Evolutionary conservation across 176 grass and related monocot species (phyloP).

Genomic region (Canna indica): DNA sequence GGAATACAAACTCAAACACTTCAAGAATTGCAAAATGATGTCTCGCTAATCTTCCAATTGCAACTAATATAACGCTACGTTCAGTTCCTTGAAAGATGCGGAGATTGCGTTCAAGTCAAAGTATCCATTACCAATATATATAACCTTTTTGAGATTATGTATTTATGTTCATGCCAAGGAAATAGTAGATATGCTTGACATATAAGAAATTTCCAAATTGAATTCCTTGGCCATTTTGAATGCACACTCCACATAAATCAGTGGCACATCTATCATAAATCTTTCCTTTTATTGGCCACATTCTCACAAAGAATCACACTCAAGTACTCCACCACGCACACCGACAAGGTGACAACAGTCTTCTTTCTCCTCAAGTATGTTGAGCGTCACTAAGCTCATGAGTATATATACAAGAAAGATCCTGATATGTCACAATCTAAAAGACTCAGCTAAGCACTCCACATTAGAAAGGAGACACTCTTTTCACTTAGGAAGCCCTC

Average conservation of each 20-base stretch:
- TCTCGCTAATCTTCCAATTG: too few species aligned
- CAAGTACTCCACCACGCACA: background rate
- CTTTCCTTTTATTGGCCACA: background rate
- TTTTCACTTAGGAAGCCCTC: conserved; percentile 11
- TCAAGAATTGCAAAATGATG: too few species aligned
- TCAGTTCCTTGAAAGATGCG: too few species aligned
- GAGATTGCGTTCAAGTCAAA: too few species aligned
- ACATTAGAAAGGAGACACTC: conserved; percentile 12
- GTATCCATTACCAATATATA: too few species aligned
- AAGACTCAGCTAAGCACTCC: background rate
- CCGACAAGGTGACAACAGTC: background rate
- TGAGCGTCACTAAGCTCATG: background rate
- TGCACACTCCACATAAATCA: background rate
- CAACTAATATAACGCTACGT: too few species aligned
- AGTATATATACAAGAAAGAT: background rate
- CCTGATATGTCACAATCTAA: background rate
- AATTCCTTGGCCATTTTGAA: background rate
- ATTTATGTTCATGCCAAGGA: background rate
- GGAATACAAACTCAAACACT: too few species aligned
- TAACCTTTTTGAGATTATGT: background rate
- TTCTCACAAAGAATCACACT: conserved; percentile 6
- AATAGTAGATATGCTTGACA: background rate
- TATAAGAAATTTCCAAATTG: background rate
- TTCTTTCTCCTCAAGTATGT: background rate
- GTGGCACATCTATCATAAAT: too few species aligned